Base-by-base conservation (phyloP, 2,329 filamentous ascomycete genomes). In the Didymella sp. region DNA sequence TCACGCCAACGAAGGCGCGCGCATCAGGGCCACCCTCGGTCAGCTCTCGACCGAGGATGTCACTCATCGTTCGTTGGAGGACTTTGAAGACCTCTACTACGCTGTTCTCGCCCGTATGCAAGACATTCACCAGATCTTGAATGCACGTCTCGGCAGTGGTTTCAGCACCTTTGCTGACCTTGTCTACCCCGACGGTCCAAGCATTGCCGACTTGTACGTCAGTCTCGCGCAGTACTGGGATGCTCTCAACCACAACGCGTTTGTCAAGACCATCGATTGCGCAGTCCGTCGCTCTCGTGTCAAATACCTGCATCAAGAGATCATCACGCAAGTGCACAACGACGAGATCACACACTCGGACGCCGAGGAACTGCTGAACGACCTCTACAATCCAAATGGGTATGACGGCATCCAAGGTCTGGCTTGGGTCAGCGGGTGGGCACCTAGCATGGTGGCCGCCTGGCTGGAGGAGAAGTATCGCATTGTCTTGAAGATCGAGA, bases 31-130 rank as follows among this genome's bases (percentile, higher is more conserved):
- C 87, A 67, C 50, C 12, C 30, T 63, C 84, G 31, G 33, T 86
- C 56, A 74, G 75, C 27, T 88, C 88, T 3, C 87, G 87, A 3
- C 85, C 87, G 61, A 83, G 87, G 9, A 80, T 90, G 4, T 85
- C 64, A 1, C 91, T 87, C 88, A 61, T 0, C 73, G 73, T 15
- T 64, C 68, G 0, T 65, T 75, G 11, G 64, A 67, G 28, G 72
- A 75, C 56, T 74, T 64, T 40, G 70, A 74, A 50, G 70, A 74
- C 56, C 24, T 76, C 12, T 76, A 72, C 63, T 74, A 74, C 27
- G 68, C 67, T 1, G 38, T 68, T 11, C 44, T 74, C 13, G 62
- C 66, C 4, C 64, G 61, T 30, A 63, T 74, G 45, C 63, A 69
- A 35, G 67, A 67, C 7, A 63, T 71, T n/a, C 61, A 69, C 43